Conservation (phyloP, 768 basidiomycete species). For the Cystofilobasidium ferigula region DNA sequence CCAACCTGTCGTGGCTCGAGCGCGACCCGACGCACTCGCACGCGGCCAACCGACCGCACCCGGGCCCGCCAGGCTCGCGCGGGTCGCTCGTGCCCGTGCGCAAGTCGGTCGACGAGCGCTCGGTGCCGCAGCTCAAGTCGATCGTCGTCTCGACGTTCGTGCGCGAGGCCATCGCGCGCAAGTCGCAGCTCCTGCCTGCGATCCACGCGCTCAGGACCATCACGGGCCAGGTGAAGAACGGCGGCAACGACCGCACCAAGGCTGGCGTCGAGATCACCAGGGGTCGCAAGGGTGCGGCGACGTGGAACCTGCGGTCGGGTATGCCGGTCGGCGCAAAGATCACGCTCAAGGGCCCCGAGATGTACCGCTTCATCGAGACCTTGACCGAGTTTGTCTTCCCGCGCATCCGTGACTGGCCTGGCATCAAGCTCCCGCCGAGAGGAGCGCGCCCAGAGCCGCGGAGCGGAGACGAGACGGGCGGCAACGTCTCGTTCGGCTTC, state of each 20-base stretch:
- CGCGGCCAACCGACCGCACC: slow-evolving; percentile 62
- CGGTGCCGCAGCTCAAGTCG: slow-evolving; percentile 64
- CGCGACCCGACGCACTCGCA: slow-evolving; percentile 54
- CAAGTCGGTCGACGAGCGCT: slow-evolving; percentile 53
- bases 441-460: slow-evolving; percentile 58
- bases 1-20: slow-evolving; percentile 39
- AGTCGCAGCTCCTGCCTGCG: slow-evolving; percentile 63
- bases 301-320: slow-evolving; percentile 69
- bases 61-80: slow-evolving; percentile 52
- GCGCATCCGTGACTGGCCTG: slow-evolving; percentile 77
- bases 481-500: slow-evolving; percentile 82
- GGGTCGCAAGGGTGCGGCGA: slow-evolving; percentile 56
- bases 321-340: slow-evolving; percentile 80
- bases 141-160: slow-evolving; percentile 78
- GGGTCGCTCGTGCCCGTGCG: slow-evolving; percentile 45
- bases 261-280: slow-evolving; percentile 61
- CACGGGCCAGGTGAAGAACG: slow-evolving; percentile 66
- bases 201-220: slow-evolving; percentile 79
- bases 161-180: slow-evolving; percentile 63
- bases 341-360: slow-evolving; percentile 74
- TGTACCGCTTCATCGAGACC: slow-evolving; percentile 86
- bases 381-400: slow-evolving; percentile 93
- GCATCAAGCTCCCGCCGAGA: slow-evolving; percentile 60
- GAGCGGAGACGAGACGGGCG: slow-evolving; percentile 52
- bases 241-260: slow-evolving; percentile 57